Evolutionary conservation across 345 rosid genomes (phyloP), one percentile per base, ranked within the genome.

Genomic region (Boechera retrofracta): DNA sequence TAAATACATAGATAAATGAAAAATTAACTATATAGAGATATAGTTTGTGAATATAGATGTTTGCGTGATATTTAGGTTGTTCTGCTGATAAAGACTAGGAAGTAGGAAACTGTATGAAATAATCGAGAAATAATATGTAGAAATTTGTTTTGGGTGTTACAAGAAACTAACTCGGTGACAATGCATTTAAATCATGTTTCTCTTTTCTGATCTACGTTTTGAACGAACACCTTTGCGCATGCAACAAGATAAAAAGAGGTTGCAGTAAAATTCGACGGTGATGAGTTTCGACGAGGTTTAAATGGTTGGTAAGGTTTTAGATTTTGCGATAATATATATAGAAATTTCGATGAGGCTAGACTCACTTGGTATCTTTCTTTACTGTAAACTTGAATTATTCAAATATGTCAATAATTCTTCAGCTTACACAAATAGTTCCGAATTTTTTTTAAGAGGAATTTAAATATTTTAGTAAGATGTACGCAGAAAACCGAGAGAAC

Each of bases 401-500:
- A 41, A 5, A 16, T 48, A 24, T 7, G 12, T 60, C 68, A 35
- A 48, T 35, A 13, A 28, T n/a, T 62, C 18, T 53, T 29, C 24
- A 63, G 15, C 32, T 64, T 26, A 18, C n/a, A 11, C 18, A 52
- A 52, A 52, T 5, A 33, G 6, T 7, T 36, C 2, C 33, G 1
- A 12, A 1, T 0, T 31, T 2, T 1, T 12, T 52, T 6, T 4
- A 0, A 49, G 3, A 32, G 71, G 72, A 24, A 35, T n/a, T 21
- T n/a, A 48, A 49, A 53, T 3, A 13, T 13, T 16, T 16, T 36
- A 36, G 71, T 54, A 73, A 69, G 71, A 44, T 62, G 3, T 69
- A 69, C 75, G 71, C 80, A 77, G 75, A 77, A 63, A 77, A 7
- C 18, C 69, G 63, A 60, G 64, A 31, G 70, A 76, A 61, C 33